These are phyloP conservation scores for Thermochaetoides dissita DNA, from an alignment of 2,329 filamentous ascomycete genomes.

Conservation along the genomic window DNA sequence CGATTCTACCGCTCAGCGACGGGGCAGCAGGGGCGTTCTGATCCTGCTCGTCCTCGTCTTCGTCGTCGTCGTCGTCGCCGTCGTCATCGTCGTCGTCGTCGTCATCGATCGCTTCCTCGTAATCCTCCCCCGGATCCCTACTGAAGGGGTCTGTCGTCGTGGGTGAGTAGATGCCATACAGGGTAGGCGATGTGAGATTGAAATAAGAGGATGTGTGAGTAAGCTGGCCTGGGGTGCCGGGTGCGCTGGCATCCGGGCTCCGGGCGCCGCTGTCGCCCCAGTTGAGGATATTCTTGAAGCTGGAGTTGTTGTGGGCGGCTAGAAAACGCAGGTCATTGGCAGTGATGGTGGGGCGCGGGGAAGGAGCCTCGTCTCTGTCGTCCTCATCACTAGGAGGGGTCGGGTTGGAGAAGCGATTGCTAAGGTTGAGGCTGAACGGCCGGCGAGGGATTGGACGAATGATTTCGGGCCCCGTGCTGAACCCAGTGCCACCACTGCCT, in stretches of 20 bases:
- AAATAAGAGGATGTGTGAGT: conserved; percentile 64
- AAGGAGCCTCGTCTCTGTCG: conserved; percentile 21
- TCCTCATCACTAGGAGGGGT: conserved; percentile 25
- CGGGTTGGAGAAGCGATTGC: conserved; percentile 23
- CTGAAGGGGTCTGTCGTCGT: conserved; percentile 1
- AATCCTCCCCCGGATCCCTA: too few relatives aligned
- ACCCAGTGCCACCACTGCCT: neutral
- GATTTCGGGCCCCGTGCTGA: conserved; percentile 32
- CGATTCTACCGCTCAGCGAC: conserved; percentile 45
- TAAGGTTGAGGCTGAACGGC: conserved; percentile 46
- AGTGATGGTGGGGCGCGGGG: conserved; percentile 24
- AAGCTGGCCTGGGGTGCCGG: conserved; percentile 22
- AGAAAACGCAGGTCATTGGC: conserved; percentile 32
- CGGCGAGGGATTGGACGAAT: conserved; percentile 59
- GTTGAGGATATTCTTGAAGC: too few relatives aligned
- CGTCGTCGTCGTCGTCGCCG: neutral
- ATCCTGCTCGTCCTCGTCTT: conserved; percentile 24
- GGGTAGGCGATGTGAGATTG: conserved; percentile 77
- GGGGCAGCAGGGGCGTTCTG: conserved; percentile 58
- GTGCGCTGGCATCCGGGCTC: neutral
- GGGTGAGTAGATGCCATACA: conserved; percentile 80
- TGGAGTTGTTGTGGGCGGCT: conserved; percentile 18
- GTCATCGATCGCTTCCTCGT: neutral
- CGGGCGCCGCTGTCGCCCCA: too few relatives aligned
- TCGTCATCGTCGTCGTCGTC: conserved; percentile 1